phyloP scores from a whole-genome alignment of 371 early-diverging fungal genomes.

The Haplosporangium sp. region DNA sequence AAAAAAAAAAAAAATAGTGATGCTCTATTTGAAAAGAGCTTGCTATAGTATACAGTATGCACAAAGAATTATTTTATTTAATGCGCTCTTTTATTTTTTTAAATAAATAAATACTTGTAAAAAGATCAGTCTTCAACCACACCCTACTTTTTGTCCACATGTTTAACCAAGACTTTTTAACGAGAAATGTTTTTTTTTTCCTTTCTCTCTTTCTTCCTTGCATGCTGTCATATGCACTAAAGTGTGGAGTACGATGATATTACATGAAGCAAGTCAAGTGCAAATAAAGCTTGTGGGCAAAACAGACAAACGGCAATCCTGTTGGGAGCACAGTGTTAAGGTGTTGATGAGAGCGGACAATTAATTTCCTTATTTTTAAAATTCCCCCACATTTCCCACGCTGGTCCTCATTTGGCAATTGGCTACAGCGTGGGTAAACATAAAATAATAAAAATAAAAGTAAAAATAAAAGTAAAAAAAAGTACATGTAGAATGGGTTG shows the following conservation, averaged over 20 bases:
- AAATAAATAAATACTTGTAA: no score
- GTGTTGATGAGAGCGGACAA: slow-evolving; percentile 13
- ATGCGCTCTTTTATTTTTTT: no score
- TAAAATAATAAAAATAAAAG: background rate
- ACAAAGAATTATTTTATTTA: no score
- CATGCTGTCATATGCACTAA: no score
- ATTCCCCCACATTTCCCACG: slow-evolving; percentile 53
- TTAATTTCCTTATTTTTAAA: background rate
- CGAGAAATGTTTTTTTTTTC: background rate
- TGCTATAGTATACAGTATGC: no score
- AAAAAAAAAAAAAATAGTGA: no score
- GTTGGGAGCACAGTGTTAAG: background rate
- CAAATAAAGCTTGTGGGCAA: background rate
- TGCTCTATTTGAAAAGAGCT: no score
- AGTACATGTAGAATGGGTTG: background rate
- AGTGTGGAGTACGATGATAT: background rate
- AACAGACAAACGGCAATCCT: background rate
- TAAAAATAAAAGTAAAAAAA: background rate
- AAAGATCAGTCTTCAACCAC: no score
- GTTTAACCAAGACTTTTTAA: background rate
- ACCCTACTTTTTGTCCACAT: background rate
- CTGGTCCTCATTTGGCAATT: slow-evolving; percentile 15
- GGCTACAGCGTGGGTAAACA: slow-evolving; percentile 3
- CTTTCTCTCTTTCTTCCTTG: background rate
- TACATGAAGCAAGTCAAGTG: background rate